phyloP scores from a whole-genome alignment of 1,139 yeast species.

The Magnusiomyces paraingens region DNA sequence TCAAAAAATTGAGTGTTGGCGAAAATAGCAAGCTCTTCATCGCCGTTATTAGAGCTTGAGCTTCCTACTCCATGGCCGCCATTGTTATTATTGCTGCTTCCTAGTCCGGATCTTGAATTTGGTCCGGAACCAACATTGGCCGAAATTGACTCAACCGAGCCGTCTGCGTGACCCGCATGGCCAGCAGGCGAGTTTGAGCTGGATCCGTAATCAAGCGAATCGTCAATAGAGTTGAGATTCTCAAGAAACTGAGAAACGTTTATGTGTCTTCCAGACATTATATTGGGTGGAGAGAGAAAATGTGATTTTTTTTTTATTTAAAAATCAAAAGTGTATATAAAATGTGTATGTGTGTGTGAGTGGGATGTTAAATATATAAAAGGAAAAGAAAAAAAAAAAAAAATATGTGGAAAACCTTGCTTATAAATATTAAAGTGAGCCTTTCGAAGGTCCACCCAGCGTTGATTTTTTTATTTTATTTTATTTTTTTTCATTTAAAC shows the following conservation, averaged over 20 bases:
- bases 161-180: background rate
- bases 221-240: constrained; percentile 30
- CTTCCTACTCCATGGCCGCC: background rate
- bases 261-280: constrained; percentile 20
- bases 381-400: too few relatives aligned
- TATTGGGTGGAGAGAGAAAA: background rate
- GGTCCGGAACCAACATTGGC: constrained; percentile 5
- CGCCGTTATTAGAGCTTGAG: constrained; percentile 12
- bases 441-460: too few relatives aligned
- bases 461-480: too few relatives aligned
- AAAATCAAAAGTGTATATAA: too few relatives aligned
- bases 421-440: too few relatives aligned
- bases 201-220: constrained; percentile 19
- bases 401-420: too few relatives aligned
- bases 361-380: too few relatives aligned
- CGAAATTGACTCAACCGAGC: background rate
- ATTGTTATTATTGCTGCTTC: constrained; percentile 1
- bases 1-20: constrained; percentile 40
- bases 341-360: too few relatives aligned
- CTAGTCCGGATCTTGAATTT: background rate
- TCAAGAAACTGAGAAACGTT: constrained; percentile 32
- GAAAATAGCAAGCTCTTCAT: constrained; percentile 38
- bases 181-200: background rate
- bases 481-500: too few relatives aligned
- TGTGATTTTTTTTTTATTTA: too few relatives aligned